Conservation (phyloP, 176 grass and related monocot species). For the Luzula sylvatica region DNA sequence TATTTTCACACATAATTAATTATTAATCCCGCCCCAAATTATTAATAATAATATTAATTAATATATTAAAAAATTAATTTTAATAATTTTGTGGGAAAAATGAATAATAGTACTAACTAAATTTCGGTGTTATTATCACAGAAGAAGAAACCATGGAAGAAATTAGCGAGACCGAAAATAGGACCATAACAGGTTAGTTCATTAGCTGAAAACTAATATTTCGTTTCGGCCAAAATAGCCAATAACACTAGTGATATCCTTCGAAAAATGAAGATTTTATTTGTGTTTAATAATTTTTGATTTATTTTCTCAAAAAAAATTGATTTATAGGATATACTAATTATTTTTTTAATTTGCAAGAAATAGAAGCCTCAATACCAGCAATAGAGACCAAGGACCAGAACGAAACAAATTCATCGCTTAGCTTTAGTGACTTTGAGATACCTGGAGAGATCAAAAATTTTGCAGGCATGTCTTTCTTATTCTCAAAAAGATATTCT, state of each 20-base stretch:
- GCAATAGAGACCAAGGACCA: neutral
- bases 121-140: neutral
- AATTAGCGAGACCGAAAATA: neutral
- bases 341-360: neutral
- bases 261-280: no score
- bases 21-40: neutral
- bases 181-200: neutral
- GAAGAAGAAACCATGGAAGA: neutral
- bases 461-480: neutral
- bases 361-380: neutral
- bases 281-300: neutral
- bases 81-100: neutral
- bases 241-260: no score
- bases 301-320: neutral
- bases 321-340: neutral
- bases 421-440: neutral
- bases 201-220: constrained; percentile 1
- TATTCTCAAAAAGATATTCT: neutral
- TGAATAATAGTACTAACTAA: neutral
- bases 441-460: constrained; percentile 9
- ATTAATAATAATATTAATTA: neutral
- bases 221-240: neutral
- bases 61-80: neutral
- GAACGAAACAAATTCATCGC: neutral
- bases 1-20: no score